These are phyloP conservation scores for Coccomyxa sp. DNA, from an alignment of 139 green algal species.

Conservation along the genomic window DNA sequence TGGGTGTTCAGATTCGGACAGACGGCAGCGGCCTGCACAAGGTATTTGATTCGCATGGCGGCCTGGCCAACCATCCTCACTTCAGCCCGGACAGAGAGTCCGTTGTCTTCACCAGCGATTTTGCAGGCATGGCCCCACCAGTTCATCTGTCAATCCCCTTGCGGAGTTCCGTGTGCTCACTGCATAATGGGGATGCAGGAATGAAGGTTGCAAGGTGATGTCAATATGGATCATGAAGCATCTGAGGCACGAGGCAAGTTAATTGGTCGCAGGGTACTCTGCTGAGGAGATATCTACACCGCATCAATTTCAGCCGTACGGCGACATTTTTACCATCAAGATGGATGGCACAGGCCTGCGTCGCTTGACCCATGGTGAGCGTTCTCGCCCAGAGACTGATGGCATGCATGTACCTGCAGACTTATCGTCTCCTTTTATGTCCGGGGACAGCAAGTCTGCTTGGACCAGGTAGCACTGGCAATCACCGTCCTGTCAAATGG, in stretches of 20 bases:
- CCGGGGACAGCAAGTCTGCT: too few relatives aligned
- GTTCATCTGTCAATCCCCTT: too few relatives aligned
- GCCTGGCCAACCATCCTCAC: not conserved
- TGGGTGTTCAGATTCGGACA: not conserved
- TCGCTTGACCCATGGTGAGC: not conserved
- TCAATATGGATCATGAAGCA: not conserved
- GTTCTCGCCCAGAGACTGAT: not conserved
- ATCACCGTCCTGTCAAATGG: too few relatives aligned
- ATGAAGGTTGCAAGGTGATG: not conserved
- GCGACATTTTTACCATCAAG: not conserved
- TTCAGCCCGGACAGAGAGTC: not conserved
- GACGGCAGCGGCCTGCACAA: conserved; percentile 1
- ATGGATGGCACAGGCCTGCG: not conserved
- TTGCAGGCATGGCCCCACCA: not conserved
- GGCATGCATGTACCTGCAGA: too few relatives aligned
- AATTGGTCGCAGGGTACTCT: not conserved
- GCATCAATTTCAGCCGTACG: not conserved
- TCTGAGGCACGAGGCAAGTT: not conserved
- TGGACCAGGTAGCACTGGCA: too few relatives aligned
- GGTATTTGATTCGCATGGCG: not conserved
- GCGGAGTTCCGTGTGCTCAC: too few relatives aligned
- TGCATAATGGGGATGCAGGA: not conserved
- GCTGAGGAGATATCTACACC: not conserved
- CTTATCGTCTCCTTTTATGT: too few relatives aligned
- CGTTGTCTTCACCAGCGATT: conserved; percentile 1